phyloP scores from a whole-genome alignment of 2,329 filamentous ascomycete species.

The Neoscytalidium dimidiatum region DNA sequence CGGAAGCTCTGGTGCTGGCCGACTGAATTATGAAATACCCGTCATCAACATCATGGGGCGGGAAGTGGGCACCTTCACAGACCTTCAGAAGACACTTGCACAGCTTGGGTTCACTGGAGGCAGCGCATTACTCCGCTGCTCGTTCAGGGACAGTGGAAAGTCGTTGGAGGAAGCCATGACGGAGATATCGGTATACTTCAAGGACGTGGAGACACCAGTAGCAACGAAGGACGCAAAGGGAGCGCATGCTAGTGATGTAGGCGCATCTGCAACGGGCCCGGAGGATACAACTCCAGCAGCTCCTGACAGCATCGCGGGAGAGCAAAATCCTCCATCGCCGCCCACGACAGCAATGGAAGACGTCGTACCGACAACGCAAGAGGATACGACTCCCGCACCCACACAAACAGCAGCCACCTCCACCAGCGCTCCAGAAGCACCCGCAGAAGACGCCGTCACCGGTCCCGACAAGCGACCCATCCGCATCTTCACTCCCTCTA shows the following conservation, averaged over 20 bases:
- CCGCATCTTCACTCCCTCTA: slow-evolving; percentile 76
- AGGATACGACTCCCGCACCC: slow-evolving; percentile 28
- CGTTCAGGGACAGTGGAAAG: slow-evolving; percentile 72
- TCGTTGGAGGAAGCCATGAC: slow-evolving; percentile 84
- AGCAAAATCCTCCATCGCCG: slow-evolving; percentile 22
- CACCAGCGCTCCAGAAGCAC: slow-evolving; percentile 23
- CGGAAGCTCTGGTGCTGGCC: slow-evolving; percentile 62
- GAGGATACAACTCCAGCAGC: slow-evolving; percentile 30
- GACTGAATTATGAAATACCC: slow-evolving; percentile 86
- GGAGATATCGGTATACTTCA: slow-evolving; percentile 77
- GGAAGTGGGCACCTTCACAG: slow-evolving; percentile 73
- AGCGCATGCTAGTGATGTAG: slow-evolving; percentile 30
- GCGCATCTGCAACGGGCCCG: slow-evolving; percentile 29
- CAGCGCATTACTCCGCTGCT: slow-evolving; percentile 74
- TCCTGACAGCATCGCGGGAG: slow-evolving; percentile 28
- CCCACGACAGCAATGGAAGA: slow-evolving; percentile 16
- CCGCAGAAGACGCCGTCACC: slow-evolving; percentile 22
- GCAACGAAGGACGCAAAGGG: slow-evolving; percentile 22
- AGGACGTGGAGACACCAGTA: slow-evolving; percentile 35
- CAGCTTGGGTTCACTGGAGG: slow-evolving; percentile 87
- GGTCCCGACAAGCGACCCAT: slow-evolving; percentile 52
- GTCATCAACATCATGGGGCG: slow-evolving; percentile 81
- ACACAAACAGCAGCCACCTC: slow-evolving; percentile 24
- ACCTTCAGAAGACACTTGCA: slow-evolving; percentile 84
- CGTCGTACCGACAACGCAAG: slow-evolving; percentile 20